Evolutionary conservation across 306 rosid species (phyloP), one percentile per base, ranked within the genome.

Genomic region (Hippophae rhamnoides): DNA sequence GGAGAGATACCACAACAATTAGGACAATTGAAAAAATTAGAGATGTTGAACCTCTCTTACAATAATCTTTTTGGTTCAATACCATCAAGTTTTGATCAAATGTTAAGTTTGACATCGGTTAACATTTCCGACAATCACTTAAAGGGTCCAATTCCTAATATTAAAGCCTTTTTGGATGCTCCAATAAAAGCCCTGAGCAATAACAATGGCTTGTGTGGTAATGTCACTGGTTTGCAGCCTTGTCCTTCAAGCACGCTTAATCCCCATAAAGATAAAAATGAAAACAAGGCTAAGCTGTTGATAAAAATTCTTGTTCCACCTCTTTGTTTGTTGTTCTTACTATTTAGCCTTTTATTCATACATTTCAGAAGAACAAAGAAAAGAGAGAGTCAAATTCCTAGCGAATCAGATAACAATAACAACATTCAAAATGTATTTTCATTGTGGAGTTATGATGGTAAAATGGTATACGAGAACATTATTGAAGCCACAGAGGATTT

Each of bases 101-200:
- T 49, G 57, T 9, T 18, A 1, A 44, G 69, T 26, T 18, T 65
- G 62, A 0, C 25, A 53, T 7, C 7, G 47, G 25, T 65, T 0
- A 56, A 65, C 12, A 18, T 65, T 5, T 65, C 70, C 41, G 47
- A 65, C 54, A 65, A 65, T 41, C 70, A 7, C n/a, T 57, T 65
- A 41, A 41, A 65, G 43, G 70, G 70, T 14, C 56, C 57, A 38
- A 18, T 65, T 23, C 63, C 70, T 11, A 10, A 65, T 25, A 45
- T 7, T 54, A 56, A 65, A 56, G 69, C 62, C 48, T 65, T 65
- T 56, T 55, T 47, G 38, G 45, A 56, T n/a, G 69, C 56, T 47
- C 44, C 12, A 0, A 6, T 3, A 23, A 7, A 60, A 46, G 53
- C 64, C 6, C 41, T 65, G 12, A 38, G 38, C 38, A 53, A 53